Conservation (phyloP, 2,329 filamentous ascomycete genomes). For the Epicoccum sorghinum region DNA sequence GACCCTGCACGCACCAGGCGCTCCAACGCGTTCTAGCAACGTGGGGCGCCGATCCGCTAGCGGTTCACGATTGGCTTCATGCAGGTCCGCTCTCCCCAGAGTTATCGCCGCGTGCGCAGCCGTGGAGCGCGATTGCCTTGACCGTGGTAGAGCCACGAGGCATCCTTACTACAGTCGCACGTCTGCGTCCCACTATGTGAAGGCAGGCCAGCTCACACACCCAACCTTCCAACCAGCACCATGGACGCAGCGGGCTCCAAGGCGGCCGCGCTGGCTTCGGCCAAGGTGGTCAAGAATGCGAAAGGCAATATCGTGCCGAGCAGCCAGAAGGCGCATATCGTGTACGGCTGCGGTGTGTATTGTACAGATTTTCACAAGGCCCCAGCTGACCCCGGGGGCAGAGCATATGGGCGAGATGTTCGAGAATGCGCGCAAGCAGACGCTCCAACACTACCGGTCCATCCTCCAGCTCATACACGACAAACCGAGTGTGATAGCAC, state of each 20-base stretch:
- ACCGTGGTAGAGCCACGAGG: conserved; percentile 1
- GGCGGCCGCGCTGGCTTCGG: conserved; percentile 48
- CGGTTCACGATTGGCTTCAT: conserved; percentile 33
- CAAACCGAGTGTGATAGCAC: conserved; percentile 66
- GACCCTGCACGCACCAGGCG: conserved; percentile 3
- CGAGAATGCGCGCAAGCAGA: conserved; percentile 70
- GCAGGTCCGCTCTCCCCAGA: conserved; percentile 36
- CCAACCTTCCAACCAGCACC: conserved; percentile 14
- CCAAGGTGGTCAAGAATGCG: conserved; percentile 53
- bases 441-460: conserved; percentile 73
- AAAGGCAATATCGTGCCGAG: conserved; percentile 48
- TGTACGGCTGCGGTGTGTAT: conserved; percentile 51
- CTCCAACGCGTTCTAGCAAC: background rate
- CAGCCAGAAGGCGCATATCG: conserved; percentile 49
- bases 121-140: conserved; percentile 11
- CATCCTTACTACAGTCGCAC: conserved; percentile 1
- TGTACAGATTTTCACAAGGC: background rate
- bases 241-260: conserved; percentile 52
- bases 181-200: conserved; percentile 15
- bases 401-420: conserved; percentile 76
- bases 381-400: conserved; percentile 46
- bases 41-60: conserved; percentile 16
- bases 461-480: conserved; percentile 75
- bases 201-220: background rate
- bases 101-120: conserved; percentile 22